phyloP scores from a whole-genome alignment of 331 rosid species.

The Malus hybrid region DNA sequence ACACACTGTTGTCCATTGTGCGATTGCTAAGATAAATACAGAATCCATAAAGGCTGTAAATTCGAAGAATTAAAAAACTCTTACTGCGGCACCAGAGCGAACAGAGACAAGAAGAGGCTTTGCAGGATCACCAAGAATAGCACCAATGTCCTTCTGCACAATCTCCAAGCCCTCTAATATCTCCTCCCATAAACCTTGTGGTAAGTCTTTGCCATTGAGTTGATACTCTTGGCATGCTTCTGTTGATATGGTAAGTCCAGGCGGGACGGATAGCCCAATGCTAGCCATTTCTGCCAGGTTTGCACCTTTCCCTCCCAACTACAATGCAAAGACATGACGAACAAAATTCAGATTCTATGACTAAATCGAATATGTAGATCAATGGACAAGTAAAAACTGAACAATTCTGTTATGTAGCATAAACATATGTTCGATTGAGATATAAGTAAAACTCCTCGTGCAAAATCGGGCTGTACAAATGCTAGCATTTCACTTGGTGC shows the following conservation, averaged over 20 bases:
- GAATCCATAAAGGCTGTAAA: no score
- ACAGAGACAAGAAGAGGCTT: conserved; percentile 83
- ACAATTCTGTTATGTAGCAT: neutral
- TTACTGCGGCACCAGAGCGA: conserved; percentile 95
- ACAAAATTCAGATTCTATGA: conserved; percentile 2
- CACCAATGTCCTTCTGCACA: conserved; percentile 66
- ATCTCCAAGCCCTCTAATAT: conserved; percentile 56
- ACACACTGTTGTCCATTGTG: neutral
- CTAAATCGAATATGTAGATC: neutral
- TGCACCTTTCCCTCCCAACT: conserved; percentile 98
- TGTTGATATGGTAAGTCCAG: conserved; percentile 93
- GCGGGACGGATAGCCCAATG: conserved; percentile 84
- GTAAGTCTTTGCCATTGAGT: conserved; percentile 49
- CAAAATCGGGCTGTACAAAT: neutral
- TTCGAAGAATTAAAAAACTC: neutral
- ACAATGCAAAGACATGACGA: conserved; percentile 1
- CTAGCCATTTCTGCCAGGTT: conserved; percentile 97
- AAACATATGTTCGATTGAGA: neutral
- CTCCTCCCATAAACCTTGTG: conserved; percentile 73
- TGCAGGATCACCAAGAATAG: conserved; percentile 70
- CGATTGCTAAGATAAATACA: neutral
- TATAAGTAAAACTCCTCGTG: neutral
- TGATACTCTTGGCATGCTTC: conserved; percentile 96
- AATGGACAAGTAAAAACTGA: neutral
- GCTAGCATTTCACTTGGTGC: neutral